Evolutionary conservation across 2,329 filamentous ascomycete species (phyloP), one percentile per base, ranked within the genome.

Genomic region (Endothia cerciana): DNA sequence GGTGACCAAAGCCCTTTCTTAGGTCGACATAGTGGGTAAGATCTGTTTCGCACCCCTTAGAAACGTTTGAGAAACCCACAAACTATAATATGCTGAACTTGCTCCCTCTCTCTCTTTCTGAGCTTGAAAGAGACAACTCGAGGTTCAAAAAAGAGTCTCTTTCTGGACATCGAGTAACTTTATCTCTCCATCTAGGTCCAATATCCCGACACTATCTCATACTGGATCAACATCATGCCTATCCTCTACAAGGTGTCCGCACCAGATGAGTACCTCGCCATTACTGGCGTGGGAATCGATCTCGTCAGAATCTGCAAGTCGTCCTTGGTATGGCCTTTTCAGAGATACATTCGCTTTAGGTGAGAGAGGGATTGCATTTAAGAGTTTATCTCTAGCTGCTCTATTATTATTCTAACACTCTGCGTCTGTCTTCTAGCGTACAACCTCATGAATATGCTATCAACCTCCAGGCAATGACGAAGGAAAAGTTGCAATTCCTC

Each of bases 391-490:
- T 40, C 11, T 51, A n/a, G 45, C 17, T 19, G 8, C 2, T 25
- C 4, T 51, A 7, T 11, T 4, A 17, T 41, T 47, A n/a, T 55
- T 43, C 60, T 68, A 58, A 47, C 25, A 47, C 55, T n/a, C n/a
- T 6, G 40, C 19, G 74, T 19, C 79, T 77, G 8, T 8, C 10
- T n/a, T 62, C 78, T 81, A 86, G 82, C 68, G 88, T 91, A 72
- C 89, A 89, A 70, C 90, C 91, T 0, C 91, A 92, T 74, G 92
- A 96, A 78, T 94, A 95, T 77, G 87, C 86, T 66, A 91, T 96
- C 84, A 88, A 89, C 65, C 81, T 96, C 1, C 91, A 94, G 74
- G 92, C 92, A 65, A 97, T 96, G 92, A 96, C 92, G 22, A 87
- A 89, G 72, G 93, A 96, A 80, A 96, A 96, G 77, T 84, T 95